phyloP scores from a whole-genome alignment of 2,329 filamentous ascomycete genomes.

The Chrysoporthe austroafricana region DNA sequence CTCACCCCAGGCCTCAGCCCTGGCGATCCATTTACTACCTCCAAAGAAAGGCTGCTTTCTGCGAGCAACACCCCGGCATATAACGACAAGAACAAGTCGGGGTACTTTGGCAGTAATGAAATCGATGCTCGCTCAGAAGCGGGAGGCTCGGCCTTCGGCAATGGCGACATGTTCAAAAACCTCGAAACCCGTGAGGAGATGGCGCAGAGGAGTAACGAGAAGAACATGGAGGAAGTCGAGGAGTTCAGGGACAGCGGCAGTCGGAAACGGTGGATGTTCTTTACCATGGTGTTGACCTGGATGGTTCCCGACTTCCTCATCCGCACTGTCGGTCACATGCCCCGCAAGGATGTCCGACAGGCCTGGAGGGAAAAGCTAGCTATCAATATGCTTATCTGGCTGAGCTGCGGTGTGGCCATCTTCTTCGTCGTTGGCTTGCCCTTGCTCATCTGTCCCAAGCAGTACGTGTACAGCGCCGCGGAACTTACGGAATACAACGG shows the following conservation, averaged over 20 bases:
- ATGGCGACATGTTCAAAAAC: constrained; percentile 97
- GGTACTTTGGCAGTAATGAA: constrained; percentile 76
- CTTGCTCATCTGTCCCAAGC: constrained; percentile 83
- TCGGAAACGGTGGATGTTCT: constrained; percentile 87
- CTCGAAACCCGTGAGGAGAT: constrained; percentile 92
- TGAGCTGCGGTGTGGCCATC: constrained; percentile 73
- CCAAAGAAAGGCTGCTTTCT: constrained; percentile 63
- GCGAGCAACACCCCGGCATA: constrained; percentile 61
- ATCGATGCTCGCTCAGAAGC: constrained; percentile 88
- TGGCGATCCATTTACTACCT: constrained; percentile 62
- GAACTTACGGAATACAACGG: constrained; percentile 79
- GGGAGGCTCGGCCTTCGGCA: constrained; percentile 86
- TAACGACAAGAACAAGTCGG: constrained; percentile 75
- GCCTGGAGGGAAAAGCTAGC: constrained; percentile 98
- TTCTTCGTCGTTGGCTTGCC: constrained; percentile 95
- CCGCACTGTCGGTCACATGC: constrained; percentile 77
- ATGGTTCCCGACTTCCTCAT: constrained; percentile 85
- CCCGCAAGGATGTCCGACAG: constrained; percentile 86
- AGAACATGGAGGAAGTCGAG: constrained; percentile 88
- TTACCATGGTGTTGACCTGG: constrained; percentile 85
- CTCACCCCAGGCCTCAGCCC: constrained; percentile 53
- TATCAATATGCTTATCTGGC: constrained; percentile 98
- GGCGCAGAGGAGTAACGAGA: constrained; percentile 92
- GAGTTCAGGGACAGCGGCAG: constrained; percentile 75
- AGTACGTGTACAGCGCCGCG: constrained; percentile 79